Evolutionary conservation across 441 rosid genomes (phyloP).

Genomic region (Mallotus japonicus): DNA sequence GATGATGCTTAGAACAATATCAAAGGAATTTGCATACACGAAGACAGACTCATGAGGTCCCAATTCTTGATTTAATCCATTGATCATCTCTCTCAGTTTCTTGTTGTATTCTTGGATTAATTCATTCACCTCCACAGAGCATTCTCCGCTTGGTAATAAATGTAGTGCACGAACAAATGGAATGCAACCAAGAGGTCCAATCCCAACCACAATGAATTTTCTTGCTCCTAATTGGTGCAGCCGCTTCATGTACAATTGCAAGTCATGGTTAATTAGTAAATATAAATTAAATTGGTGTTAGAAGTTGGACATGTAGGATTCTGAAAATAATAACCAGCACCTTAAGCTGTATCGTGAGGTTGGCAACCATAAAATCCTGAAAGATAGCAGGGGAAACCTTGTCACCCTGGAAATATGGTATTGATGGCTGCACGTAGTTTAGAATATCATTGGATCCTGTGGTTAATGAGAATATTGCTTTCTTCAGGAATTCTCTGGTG

Average conservation of each 20-base stretch:
- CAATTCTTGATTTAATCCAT: slow-evolving; percentile 31
- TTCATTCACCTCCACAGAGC: slow-evolving; percentile 45
- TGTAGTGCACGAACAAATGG: slow-evolving; percentile 53
- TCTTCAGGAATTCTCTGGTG: slow-evolving; percentile 39
- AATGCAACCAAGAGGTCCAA: slow-evolving; percentile 65
- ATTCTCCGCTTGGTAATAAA: slow-evolving; percentile 35
- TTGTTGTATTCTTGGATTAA: slow-evolving; percentile 39
- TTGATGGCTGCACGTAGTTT: slow-evolving; percentile 46
- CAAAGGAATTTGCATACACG: slow-evolving; percentile 47
- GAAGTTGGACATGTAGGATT: background rate
- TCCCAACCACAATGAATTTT: slow-evolving; percentile 47
- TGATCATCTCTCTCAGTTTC: slow-evolving; percentile 35
- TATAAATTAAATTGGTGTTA: background rate
- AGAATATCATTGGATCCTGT: slow-evolving; percentile 55
- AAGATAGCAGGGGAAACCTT: slow-evolving; percentile 35
- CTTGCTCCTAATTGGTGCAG: slow-evolving; percentile 49
- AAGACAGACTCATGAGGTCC: slow-evolving; percentile 34
- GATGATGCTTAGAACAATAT: slow-evolving; percentile 39
- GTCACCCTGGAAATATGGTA: slow-evolving; percentile 39
- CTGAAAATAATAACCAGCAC: slow-evolving; percentile 16
- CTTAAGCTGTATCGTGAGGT: slow-evolving; percentile 52
- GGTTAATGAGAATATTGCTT: slow-evolving; percentile 47
- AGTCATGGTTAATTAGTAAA: background rate
- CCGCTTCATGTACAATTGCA: slow-evolving; percentile 21
- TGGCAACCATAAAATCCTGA: slow-evolving; percentile 48